phyloP scores from a whole-genome alignment of 495 filamentous ascomycete genomes.

The Friedmanniomyces simplex region DNA sequence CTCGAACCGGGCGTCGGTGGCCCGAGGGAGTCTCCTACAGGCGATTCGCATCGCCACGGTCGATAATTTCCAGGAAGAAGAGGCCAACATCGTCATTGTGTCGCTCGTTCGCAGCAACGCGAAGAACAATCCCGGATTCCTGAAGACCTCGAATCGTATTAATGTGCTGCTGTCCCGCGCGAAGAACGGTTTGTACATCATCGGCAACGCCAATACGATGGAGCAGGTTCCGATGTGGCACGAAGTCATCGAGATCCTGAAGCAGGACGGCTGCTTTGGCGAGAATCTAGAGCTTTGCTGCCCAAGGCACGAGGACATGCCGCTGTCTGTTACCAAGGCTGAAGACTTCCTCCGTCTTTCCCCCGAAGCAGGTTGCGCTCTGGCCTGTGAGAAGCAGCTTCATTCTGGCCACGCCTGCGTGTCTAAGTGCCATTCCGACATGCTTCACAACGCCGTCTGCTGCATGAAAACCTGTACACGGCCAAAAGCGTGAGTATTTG shows the following conservation, averaged over 20 bases:
- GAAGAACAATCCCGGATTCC: conserved; percentile 55
- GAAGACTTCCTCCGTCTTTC: conserved; percentile 51
- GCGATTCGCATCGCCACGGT: conserved; percentile 63
- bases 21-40: conserved; percentile 47
- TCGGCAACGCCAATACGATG: conserved; percentile 58
- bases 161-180: conserved; percentile 67
- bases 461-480: conserved; percentile 49
- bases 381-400: conserved; percentile 50
- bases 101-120: conserved; percentile 68
- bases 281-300: conserved; percentile 48
- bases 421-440: conserved; percentile 58
- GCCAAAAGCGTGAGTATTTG: too few species aligned
- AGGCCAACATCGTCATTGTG: conserved; percentile 72
- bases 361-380: conserved; percentile 63
- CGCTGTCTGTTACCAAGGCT: conserved; percentile 45
- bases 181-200: conserved; percentile 74
- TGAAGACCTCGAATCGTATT: conserved; percentile 65
- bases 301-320: conserved; percentile 52
- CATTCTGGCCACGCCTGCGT: conserved; percentile 61
- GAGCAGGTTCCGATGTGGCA: conserved; percentile 57
- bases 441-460: conserved; percentile 50
- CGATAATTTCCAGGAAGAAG: conserved; percentile 76
- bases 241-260: conserved; percentile 48
- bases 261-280: conserved; percentile 42
- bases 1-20: conserved; percentile 11